Evolutionary conservation across 1,284 basidiomycete species (phyloP).

Genomic region (Cryptococcus floricola): DNA sequence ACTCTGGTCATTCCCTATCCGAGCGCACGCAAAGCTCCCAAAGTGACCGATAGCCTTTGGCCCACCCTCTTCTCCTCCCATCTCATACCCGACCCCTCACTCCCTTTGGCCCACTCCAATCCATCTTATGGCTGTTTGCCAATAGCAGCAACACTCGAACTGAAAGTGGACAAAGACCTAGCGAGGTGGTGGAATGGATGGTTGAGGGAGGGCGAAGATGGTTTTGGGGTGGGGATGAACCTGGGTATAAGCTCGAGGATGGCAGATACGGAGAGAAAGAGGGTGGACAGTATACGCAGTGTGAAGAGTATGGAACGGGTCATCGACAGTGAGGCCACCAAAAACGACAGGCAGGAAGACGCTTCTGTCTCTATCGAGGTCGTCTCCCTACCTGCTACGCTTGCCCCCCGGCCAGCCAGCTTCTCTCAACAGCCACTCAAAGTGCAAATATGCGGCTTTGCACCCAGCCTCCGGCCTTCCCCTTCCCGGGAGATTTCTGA

Average conservation of each 20-base stretch:
- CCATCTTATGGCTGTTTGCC: conserved; percentile 1
- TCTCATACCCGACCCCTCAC: not conserved
- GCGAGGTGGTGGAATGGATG: conserved; percentile 8
- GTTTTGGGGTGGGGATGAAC: conserved; percentile 8
- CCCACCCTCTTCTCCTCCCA: conserved; percentile 5
- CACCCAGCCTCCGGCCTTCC: no score
- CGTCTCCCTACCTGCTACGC: no score
- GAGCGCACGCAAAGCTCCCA: not conserved
- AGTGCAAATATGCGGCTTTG: no score
- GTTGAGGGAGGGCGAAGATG: conserved; percentile 7
- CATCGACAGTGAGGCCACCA: no score
- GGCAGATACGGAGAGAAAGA: no score
- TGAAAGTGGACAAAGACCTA: conserved; percentile 1
- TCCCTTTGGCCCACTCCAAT: not conserved
- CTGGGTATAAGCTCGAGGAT: not conserved
- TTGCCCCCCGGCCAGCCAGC: no score
- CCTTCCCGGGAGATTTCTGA: no score
- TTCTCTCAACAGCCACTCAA: no score
- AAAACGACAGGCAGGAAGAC: no score
- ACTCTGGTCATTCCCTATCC: conserved; percentile 4
- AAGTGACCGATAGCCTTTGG: conserved; percentile 8
- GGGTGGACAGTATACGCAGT: no score
- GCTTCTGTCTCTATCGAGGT: no score
- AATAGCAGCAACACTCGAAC: conserved; percentile 5
- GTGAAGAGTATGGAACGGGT: no score